Percentiles rank a stretch among this genome's conserved stretches.
Conservation (phyloP, 2,329 filamentous ascomycete genomes). For the Colletotrichum nymphaeae region DNA sequence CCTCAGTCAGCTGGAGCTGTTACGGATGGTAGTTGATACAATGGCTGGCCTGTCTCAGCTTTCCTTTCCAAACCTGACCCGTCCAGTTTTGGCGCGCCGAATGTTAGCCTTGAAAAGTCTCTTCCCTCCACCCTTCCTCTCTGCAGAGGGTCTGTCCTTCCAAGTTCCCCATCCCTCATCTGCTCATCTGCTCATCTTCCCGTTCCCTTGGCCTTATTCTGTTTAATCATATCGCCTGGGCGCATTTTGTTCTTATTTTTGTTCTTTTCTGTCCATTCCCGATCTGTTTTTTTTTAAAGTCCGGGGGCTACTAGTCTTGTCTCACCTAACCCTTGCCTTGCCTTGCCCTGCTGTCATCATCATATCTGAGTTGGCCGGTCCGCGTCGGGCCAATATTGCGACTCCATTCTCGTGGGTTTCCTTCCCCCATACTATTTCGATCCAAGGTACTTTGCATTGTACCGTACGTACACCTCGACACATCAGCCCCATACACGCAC, state of each 20-base stretch:
- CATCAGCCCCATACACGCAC: not conserved
- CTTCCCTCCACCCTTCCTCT: constrained; percentile 4
- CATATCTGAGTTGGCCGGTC: constrained; percentile 10
- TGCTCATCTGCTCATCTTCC: not conserved
- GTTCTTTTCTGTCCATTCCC: constrained; percentile 1
- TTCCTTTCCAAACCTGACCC: constrained; percentile 15
- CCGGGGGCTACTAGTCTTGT: not conserved
- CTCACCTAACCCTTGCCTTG: not conserved
- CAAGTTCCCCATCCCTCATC: not conserved
- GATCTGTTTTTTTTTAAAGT: not conserved
- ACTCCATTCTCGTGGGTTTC: constrained; percentile 1
- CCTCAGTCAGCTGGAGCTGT: constrained; percentile 1
- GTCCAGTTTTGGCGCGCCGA: constrained; percentile 8
- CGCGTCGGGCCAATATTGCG: constrained; percentile 20
- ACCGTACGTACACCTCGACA: constrained; percentile 1
- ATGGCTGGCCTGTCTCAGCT: constrained; percentile 24
- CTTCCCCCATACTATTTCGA: not conserved
- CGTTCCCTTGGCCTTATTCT: not conserved
- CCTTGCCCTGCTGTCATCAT: constrained; percentile 2
- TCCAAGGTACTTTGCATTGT: not conserved
- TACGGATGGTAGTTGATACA: constrained; percentile 6
- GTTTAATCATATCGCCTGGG: not conserved
- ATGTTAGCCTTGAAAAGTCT: constrained; percentile 26
- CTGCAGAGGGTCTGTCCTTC: not conserved
- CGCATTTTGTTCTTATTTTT: not conserved